Evolutionary conservation across 2,329 filamentous ascomycete species (phyloP).

Genomic region (Phialophora tarda): DNA sequence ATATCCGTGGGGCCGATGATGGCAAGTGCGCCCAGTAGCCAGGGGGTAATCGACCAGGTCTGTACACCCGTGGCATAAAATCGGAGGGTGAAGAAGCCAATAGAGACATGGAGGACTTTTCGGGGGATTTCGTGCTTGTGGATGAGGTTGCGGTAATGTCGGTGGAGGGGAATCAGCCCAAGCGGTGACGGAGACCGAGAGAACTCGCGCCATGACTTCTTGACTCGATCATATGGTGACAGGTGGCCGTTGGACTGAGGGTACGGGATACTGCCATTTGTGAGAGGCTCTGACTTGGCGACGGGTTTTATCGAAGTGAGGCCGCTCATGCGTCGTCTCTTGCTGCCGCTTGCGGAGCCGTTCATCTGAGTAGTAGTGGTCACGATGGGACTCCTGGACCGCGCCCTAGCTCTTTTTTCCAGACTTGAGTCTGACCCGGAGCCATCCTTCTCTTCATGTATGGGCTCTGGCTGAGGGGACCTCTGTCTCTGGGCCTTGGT

Average conservation of each 20-base stretch:
- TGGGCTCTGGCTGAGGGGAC: slow-evolving; percentile 59
- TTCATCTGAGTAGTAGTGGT: slow-evolving; percentile 42
- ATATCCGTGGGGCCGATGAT: slow-evolving; percentile 84
- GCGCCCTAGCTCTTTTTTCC: slow-evolving; percentile 67
- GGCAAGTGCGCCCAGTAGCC: slow-evolving; percentile 77
- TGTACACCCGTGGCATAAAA: slow-evolving; percentile 83
- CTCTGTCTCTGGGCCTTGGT: slow-evolving; percentile 58
- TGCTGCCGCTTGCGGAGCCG: slow-evolving; percentile 33
- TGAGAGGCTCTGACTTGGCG: slow-evolving; percentile 47
- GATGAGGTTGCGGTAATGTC: slow-evolving; percentile 87
- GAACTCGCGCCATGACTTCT: slow-evolving; percentile 76
- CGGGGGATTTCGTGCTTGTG: slow-evolving; percentile 97
- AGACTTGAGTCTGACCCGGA: slow-evolving; percentile 60
- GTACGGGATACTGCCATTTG: slow-evolving; percentile 46
- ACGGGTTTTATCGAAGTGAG: slow-evolving; percentile 57
- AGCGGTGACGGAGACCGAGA: slow-evolving; percentile 91
- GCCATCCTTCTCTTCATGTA: slow-evolving; percentile 62
- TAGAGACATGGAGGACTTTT: slow-evolving; percentile 91
- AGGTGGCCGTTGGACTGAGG: slow-evolving; percentile 68
- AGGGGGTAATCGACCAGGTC: slow-evolving; percentile 77
- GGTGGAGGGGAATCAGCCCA: slow-evolving; percentile 92
- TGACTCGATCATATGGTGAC: slow-evolving; percentile 68
- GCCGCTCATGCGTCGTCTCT: slow-evolving; percentile 57
- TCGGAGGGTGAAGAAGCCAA: slow-evolving; percentile 89
- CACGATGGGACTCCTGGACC: slow-evolving; percentile 71